These are phyloP conservation scores for Ustanciosporium gigantosporum DNA, from an alignment of 1,284 basidiomycete genomes.

Conservation along the genomic window DNA sequence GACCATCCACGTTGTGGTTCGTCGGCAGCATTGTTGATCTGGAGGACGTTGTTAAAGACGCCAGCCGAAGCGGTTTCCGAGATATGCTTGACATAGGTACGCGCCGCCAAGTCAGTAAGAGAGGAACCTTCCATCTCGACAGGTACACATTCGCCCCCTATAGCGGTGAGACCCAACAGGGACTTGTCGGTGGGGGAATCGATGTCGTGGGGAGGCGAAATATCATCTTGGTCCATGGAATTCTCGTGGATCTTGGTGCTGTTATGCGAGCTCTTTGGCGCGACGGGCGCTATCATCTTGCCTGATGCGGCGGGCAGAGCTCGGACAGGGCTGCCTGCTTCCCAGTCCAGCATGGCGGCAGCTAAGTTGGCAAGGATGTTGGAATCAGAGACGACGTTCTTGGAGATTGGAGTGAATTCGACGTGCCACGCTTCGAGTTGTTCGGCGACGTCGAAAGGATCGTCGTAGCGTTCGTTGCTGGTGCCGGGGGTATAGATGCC, in stretches of 20 bases:
- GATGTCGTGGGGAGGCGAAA: constrained; percentile 10
- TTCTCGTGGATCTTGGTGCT: not conserved
- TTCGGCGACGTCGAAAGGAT: constrained; percentile 36
- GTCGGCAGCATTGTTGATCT: constrained; percentile 34
- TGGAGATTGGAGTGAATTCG: constrained; percentile 51
- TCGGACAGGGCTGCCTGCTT: constrained; percentile 33
- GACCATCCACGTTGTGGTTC: constrained; percentile 59
- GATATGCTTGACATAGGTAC: constrained; percentile 51
- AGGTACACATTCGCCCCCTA: constrained; percentile 52
- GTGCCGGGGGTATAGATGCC: constrained; percentile 29
- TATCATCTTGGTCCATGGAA: not conserved
- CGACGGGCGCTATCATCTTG: constrained; percentile 11
- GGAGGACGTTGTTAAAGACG: constrained; percentile 52
- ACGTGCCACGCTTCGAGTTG: constrained; percentile 57
- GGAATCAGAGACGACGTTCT: constrained; percentile 46
- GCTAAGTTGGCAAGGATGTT: constrained; percentile 23
- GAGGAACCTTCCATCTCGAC: constrained; percentile 37
- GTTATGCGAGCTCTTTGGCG: not conserved
- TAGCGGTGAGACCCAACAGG: constrained; percentile 27
- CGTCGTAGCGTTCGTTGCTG: constrained; percentile 31
- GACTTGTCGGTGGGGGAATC: constrained; percentile 8
- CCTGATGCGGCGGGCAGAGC: constrained; percentile 11
- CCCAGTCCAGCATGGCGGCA: constrained; percentile 36
- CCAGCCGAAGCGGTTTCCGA: constrained; percentile 52
- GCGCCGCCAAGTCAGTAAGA: constrained; percentile 27